Percentiles rank a stretch among this genome's conserved stretches.
phyloP scores from a whole-genome alignment of 2,329 filamentous ascomycete species.

The Biscogniauxia mediterranea region DNA sequence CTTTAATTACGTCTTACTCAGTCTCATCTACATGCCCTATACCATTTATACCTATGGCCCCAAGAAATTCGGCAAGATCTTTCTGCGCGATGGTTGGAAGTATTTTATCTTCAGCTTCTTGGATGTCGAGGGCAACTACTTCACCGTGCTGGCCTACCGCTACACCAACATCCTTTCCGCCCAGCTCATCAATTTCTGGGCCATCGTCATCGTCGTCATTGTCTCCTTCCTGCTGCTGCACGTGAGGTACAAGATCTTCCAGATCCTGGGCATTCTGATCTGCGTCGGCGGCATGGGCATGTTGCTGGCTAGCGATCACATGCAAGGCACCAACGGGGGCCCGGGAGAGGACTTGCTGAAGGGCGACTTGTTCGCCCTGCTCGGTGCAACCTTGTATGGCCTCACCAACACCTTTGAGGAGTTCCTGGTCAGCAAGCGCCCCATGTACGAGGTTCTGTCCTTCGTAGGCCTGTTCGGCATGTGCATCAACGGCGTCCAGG shows the following conservation, averaged over 20 bases:
- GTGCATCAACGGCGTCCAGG: constrained; percentile 87
- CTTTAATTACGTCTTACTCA: constrained; percentile 89
- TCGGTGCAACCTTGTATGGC: constrained; percentile 89
- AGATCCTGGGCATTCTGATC: constrained; percentile 83
- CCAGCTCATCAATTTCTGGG: constrained; percentile 98
- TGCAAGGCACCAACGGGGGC: constrained; percentile 72
- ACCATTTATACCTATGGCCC: constrained; percentile 79
- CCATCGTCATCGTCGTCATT: constrained; percentile 86
- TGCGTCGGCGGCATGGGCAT: constrained; percentile 90
- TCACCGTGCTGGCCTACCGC: constrained; percentile 89
- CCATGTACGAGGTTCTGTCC: constrained; percentile 89
- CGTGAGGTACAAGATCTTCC: constrained; percentile 86
- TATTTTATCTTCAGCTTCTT: constrained; percentile 90
- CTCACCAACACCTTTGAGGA: constrained; percentile 90
- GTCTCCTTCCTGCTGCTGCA: constrained; percentile 79
- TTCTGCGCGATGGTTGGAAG: constrained; percentile 79
- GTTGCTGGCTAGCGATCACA: constrained; percentile 82
- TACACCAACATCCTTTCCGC: constrained; percentile 90
- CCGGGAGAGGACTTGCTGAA: constrained; percentile 71
- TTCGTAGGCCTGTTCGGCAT: constrained; percentile 87
- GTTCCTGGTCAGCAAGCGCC: constrained; percentile 83
- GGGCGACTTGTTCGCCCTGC: constrained; percentile 87
- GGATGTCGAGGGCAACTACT: constrained; percentile 97
- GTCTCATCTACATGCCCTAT: constrained; percentile 75
- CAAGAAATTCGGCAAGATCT: constrained; percentile 63